These are phyloP conservation scores for Dimocarpus longan DNA, from an alignment of 345 rosid genomes.

Conservation along the genomic window DNA sequence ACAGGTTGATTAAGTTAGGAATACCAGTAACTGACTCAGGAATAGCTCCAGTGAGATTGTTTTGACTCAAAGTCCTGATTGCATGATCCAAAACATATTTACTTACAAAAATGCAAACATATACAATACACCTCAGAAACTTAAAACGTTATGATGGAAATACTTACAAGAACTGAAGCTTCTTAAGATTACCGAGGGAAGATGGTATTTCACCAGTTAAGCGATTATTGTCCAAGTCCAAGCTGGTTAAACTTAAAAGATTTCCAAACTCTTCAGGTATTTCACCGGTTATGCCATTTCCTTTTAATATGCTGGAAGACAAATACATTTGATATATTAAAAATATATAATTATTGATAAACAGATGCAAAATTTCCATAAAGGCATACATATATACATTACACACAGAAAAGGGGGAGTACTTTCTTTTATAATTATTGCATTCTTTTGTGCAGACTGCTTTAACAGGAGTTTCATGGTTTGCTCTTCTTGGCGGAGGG, in stretches of 20 bases:
- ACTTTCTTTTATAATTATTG: background rate
- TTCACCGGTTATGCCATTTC: constrained; percentile 81
- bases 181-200: constrained; percentile 77
- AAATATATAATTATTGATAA: constrained; percentile 1
- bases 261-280: constrained; percentile 92
- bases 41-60: constrained; percentile 75
- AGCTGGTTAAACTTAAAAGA: constrained; percentile 72
- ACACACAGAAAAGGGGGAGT: background rate
- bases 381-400: background rate
- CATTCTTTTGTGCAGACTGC: background rate
- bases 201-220: constrained; percentile 82
- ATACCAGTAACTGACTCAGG: constrained; percentile 72
- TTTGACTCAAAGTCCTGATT: constrained; percentile 82
- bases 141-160: constrained; percentile 15
- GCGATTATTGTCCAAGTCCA: constrained; percentile 88
- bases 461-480: background rate
- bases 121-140: constrained; percentile 12
- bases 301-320: constrained; percentile 75
- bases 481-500: background rate
- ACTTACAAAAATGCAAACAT: constrained; percentile 10
- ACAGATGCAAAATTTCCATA: background rate
- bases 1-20: constrained; percentile 73
- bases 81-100: constrained; percentile 17
- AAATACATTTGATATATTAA: constrained; percentile 19
- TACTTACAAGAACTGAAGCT: constrained; percentile 92